Evolutionary conservation across 495 filamentous ascomycete species (phyloP).

Genomic region (Hypomontagnella monticulosa): DNA sequence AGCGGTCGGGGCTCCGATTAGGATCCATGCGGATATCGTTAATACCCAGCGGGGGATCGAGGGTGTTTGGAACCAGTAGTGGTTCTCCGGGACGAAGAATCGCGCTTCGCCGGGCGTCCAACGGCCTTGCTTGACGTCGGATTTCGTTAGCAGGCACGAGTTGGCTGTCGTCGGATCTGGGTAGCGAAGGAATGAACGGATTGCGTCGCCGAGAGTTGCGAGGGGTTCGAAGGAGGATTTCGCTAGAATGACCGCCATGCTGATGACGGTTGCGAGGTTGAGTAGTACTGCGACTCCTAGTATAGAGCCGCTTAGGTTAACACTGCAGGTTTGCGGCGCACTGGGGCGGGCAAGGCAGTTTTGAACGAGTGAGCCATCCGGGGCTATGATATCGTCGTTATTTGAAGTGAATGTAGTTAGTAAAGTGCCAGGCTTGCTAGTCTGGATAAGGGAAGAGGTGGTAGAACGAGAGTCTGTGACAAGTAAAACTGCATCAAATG

Average conservation of each 20-base stretch:
- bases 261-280: constrained; percentile 51
- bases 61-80: constrained; percentile 54
- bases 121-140: constrained; percentile 50
- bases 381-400: constrained; percentile 29
- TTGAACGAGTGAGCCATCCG: constrained; percentile 38
- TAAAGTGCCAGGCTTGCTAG: constrained; percentile 31
- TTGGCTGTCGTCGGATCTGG: constrained; percentile 47
- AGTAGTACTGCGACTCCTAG: constrained; percentile 52
- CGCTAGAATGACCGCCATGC: constrained; percentile 46
- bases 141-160: constrained; percentile 52
- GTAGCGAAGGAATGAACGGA: constrained; percentile 55
- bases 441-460: constrained; percentile 47
- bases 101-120: constrained; percentile 51
- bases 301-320: constrained; percentile 53
- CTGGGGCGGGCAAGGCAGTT: constrained; percentile 49
- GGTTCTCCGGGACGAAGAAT: constrained; percentile 51
- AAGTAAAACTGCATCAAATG: constrained; percentile 49
- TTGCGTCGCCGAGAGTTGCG: constrained; percentile 56
- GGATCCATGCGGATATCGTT: constrained; percentile 43
- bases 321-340: constrained; percentile 46
- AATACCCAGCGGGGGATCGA: constrained; percentile 50
- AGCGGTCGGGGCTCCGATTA: constrained; percentile 41
- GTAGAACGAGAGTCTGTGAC: constrained; percentile 43
- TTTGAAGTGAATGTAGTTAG: constrained; percentile 32
- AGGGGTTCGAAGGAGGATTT: constrained; percentile 51